phyloP scores from a whole-genome alignment of 2,329 filamentous ascomycete genomes.

The Davidsoniella eucalypti region DNA sequence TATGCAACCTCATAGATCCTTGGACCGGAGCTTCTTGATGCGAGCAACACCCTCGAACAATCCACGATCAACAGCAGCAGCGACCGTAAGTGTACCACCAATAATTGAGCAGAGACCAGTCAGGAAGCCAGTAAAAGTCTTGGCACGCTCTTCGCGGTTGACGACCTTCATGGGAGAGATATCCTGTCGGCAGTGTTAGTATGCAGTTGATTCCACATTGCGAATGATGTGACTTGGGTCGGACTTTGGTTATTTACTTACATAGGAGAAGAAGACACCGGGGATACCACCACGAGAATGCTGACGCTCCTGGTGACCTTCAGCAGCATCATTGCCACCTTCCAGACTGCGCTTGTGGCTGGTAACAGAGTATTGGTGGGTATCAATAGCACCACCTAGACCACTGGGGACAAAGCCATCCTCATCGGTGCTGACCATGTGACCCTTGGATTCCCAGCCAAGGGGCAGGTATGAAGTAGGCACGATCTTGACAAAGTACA shows the following conservation, averaged over 20 bases:
- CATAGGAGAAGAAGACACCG: constrained; percentile 96
- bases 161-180: constrained; percentile 99
- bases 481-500: constrained; percentile 99
- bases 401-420: constrained; percentile 53
- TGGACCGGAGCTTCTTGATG: constrained; percentile 69
- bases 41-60: constrained; percentile 75
- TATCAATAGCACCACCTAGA: constrained; percentile 71
- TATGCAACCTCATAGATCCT: constrained; percentile 31
- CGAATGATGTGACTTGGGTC: background rate
- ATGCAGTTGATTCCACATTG: background rate
- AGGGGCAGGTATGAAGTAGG: constrained; percentile 88
- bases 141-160: constrained; percentile 79
- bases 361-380: constrained; percentile 95
- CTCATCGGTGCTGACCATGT: constrained; percentile 31
- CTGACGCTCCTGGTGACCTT: constrained; percentile 81
- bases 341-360: constrained; percentile 80
- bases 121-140: constrained; percentile 82
- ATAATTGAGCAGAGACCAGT: constrained; percentile 90
- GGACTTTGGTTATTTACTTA: constrained; percentile 32
- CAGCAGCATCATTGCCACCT: constrained; percentile 69
- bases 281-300: constrained; percentile 87
- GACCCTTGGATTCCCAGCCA: constrained; percentile 55
- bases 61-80: constrained; percentile 78
- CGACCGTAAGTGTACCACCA: constrained; percentile 87
- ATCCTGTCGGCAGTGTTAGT: constrained; percentile 37